A percentile compares a stretch with the other conserved stretches of the same genome.
Conservation (phyloP, 495 filamentous ascomycete genomes). For the Parathielavia hyrcaniae region DNA sequence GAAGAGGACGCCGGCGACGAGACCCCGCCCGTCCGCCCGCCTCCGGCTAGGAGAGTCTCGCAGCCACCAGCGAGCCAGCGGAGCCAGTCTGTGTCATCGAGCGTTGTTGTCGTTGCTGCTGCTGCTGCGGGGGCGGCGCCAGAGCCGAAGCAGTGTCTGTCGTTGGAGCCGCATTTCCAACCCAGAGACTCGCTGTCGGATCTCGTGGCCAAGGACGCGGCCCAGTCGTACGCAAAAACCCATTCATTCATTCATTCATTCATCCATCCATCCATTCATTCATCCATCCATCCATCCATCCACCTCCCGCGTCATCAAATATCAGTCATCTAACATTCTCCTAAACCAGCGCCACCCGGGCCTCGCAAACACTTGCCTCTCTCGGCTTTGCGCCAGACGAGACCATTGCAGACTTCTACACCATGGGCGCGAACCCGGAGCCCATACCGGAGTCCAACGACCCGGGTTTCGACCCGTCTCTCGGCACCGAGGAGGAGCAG, state of each 20-base stretch:
- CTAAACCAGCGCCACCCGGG: constrained; percentile 27
- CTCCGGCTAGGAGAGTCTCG: constrained; percentile 16
- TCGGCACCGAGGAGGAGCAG: constrained; percentile 33
- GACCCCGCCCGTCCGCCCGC: constrained; percentile 11
- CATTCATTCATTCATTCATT: too few species aligned
- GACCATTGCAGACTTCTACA: constrained; percentile 36
- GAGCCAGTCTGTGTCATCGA: constrained; percentile 16
- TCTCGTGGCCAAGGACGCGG: constrained; percentile 35
- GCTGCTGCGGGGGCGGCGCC: too few species aligned
- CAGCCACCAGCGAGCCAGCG: constrained; percentile 10
- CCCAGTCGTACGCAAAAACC: constrained; percentile 27
- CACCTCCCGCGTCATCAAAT: background rate
- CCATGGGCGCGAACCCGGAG: constrained; percentile 35
- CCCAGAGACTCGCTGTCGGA: constrained; percentile 28
- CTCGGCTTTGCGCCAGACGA: constrained; percentile 37
- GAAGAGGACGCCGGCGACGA: constrained; percentile 18
- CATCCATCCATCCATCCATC: too few species aligned
- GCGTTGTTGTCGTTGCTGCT: too few species aligned
- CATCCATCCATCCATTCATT: too few species aligned
- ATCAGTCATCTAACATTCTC: background rate
- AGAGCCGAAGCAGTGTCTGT: background rate
- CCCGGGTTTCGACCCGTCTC: constrained; percentile 27
- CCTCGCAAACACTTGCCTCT: constrained; percentile 32
- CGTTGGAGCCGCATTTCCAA: constrained; percentile 6
- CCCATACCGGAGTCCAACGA: constrained; percentile 23